A percentile compares a stretch with the other conserved stretches of the same genome.
Conservation (phyloP, 345 rosid genomes). For the Clausena lansium region DNA sequence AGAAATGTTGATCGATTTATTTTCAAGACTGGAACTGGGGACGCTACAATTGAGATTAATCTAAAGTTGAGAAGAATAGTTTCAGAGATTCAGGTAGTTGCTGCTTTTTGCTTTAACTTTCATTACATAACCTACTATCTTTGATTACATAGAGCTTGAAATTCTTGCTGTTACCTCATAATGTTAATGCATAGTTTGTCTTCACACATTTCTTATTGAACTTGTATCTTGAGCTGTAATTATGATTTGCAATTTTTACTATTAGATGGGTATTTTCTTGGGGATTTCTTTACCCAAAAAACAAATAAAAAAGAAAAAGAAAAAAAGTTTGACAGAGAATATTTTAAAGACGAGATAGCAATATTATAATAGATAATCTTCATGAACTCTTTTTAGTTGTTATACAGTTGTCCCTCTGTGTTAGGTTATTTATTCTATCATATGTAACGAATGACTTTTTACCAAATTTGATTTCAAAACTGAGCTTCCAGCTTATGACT, state of each 20-base stretch:
- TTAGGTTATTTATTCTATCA: background rate
- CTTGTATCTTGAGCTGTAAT: background rate
- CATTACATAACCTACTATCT: background rate
- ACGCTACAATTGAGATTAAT: slow-evolving; percentile 32
- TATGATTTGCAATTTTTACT: no score
- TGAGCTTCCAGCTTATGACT: background rate
- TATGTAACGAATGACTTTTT: background rate
- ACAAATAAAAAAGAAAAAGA: no score
- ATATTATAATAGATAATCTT: no score
- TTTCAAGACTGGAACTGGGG: slow-evolving; percentile 44
- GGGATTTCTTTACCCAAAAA: no score
- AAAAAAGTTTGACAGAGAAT: no score
- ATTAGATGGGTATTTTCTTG: no score
- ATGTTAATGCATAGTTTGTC: background rate
- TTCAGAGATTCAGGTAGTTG: slow-evolving; percentile 32
- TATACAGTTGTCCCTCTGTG: background rate
- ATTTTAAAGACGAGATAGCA: no score
- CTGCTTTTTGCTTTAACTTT: background rate
- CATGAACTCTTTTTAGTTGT: background rate
- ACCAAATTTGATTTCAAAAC: background rate
- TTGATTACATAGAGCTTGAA: no score
- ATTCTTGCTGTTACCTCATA: background rate
- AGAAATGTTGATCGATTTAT: slow-evolving; percentile 53
- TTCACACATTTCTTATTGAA: background rate
- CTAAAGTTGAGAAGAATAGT: slow-evolving; percentile 49